Conservation (phyloP, 176 grass and related monocot species). For the Dendrocalamus sinicus region DNA sequence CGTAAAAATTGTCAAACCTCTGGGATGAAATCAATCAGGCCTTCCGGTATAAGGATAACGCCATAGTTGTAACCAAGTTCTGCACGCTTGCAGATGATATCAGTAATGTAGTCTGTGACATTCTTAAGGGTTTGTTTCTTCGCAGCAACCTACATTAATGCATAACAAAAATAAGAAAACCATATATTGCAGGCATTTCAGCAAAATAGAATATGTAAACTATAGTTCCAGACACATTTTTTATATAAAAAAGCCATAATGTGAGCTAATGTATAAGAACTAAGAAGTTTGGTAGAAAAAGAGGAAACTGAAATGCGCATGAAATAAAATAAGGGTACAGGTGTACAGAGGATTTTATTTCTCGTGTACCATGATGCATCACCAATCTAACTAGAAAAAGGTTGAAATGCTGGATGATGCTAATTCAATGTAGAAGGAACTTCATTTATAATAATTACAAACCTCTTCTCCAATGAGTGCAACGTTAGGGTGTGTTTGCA, state of each 20-base stretch:
- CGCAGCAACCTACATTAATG: conserved; percentile 69
- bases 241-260: background rate
- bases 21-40: conserved; percentile 95
- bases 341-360: background rate
- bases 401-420: background rate
- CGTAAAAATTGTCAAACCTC: conserved; percentile 62
- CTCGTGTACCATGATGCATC: background rate
- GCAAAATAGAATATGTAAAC: background rate
- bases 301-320: background rate
- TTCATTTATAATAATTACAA: background rate
- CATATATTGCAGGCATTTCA: background rate
- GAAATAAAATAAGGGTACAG: background rate
- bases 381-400: conserved; percentile 35
- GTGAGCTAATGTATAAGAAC: background rate
- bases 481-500: conserved; percentile 98
- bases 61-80: conserved; percentile 97
- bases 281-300: background rate
- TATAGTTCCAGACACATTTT: background rate
- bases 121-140: conserved; percentile 92
- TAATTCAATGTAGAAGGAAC: conserved; percentile 36
- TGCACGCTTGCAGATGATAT: conserved; percentile 87
- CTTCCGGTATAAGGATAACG: conserved; percentile 96
- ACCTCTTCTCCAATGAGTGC: conserved; percentile 98
- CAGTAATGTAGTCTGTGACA: conserved; percentile 93
- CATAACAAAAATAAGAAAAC: background rate